phyloP scores from a whole-genome alignment of 2,329 filamentous ascomycete genomes.

The Talaromyces funiculosus region DNA sequence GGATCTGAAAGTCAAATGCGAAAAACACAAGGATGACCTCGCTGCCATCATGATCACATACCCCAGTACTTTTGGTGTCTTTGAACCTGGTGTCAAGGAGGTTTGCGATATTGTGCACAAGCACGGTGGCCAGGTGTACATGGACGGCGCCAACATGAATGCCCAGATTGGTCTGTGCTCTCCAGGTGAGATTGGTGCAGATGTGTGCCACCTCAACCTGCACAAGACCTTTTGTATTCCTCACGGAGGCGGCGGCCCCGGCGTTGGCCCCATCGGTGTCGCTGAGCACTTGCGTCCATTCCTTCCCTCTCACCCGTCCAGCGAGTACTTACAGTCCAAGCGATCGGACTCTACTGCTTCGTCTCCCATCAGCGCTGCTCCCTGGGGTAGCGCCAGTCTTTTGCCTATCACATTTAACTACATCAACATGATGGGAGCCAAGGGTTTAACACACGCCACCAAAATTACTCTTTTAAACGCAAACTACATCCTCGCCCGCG shows the following conservation, averaged over 20 bases:
- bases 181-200: constrained; percentile 88
- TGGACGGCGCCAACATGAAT: constrained; percentile 99
- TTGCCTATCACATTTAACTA: constrained; percentile 93
- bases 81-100: constrained; percentile 81
- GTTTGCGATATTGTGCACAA: constrained; percentile 81
- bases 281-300: constrained; percentile 71
- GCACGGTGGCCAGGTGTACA: constrained; percentile 90
- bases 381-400: constrained; percentile 84
- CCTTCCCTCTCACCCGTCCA: constrained; percentile 66
- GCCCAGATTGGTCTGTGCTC: constrained; percentile 94
- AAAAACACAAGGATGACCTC: constrained; percentile 78
- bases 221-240: constrained; percentile 99
- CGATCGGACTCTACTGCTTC: constrained; percentile 45
- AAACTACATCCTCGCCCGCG: constrained; percentile 88
- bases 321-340: constrained; percentile 42
- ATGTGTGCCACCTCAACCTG: constrained; percentile 94
- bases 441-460: constrained; percentile 80
- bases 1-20: constrained; percentile 81
- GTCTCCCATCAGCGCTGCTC: constrained; percentile 69
- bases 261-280: constrained; percentile 89
- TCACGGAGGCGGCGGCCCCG: constrained; percentile 88
- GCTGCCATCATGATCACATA: constrained; percentile 97
- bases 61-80: constrained; percentile 90
- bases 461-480: constrained; percentile 92
- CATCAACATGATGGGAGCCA: constrained; percentile 84